Percentiles rank a stretch among this genome's conserved stretches.
Conservation (phyloP, 208 protist genomes). For the Leishmania mexicana region DNA sequence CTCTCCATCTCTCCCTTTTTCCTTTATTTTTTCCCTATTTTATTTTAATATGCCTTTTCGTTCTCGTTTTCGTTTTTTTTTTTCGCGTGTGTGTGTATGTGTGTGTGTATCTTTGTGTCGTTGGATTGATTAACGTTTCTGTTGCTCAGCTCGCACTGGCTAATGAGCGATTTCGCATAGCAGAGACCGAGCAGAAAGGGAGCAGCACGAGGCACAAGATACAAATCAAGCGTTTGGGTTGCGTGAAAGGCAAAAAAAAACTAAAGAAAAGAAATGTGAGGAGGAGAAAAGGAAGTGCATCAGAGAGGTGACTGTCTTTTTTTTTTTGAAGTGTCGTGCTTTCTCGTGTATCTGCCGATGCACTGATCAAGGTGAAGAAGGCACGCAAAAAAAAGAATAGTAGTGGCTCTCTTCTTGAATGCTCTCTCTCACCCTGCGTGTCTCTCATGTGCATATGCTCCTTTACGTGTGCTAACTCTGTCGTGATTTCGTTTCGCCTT, state of each 20-base stretch:
- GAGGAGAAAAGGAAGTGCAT: neutral
- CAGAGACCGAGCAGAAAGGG: neutral
- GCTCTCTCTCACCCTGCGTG: neutral
- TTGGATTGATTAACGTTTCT: neutral
- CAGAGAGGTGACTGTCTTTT: neutral
- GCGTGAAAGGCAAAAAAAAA: neutral
- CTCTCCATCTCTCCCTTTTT: neutral
- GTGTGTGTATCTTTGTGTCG: neutral
- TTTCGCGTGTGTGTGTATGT: neutral
- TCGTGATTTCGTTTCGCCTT: neutral
- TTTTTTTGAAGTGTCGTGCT: neutral
- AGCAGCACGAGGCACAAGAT: neutral
- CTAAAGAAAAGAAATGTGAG: neutral
- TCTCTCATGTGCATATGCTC: neutral
- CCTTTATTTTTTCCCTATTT: constrained; percentile 2
- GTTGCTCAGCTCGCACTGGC: neutral
- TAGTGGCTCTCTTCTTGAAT: neutral
- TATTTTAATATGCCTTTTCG: neutral
- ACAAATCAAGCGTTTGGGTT: neutral
- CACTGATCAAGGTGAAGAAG: neutral
- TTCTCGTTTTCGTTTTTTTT: neutral
- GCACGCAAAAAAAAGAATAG: neutral
- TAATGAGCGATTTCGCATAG: neutral
- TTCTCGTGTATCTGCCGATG: neutral
- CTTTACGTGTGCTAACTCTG: neutral